A percentile compares a stretch with the other conserved stretches of the same genome.
These are phyloP conservation scores for Suillus paluster DNA, from an alignment of 768 basidiomycete species.

Conservation along the genomic window DNA sequence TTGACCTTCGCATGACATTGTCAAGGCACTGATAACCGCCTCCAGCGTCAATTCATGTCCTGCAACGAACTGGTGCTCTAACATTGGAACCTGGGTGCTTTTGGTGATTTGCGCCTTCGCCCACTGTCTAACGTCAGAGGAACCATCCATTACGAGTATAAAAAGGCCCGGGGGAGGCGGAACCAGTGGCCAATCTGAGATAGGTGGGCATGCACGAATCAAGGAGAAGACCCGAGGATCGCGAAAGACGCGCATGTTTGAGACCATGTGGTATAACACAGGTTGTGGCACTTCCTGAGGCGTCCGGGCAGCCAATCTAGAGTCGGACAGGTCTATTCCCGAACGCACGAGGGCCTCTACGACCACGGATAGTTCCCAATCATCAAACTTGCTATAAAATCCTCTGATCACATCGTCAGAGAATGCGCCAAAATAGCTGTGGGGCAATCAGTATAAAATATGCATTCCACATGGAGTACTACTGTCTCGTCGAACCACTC, in stretches of 20 bases:
- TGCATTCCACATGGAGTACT: conserved; percentile 7
- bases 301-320: conserved; percentile 3
- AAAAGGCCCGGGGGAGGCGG: conserved; percentile 65
- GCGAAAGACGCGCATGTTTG: conserved; percentile 61
- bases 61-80: conserved; percentile 48
- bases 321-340: conserved; percentile 24
- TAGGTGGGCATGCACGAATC: conserved; percentile 29
- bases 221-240: conserved; percentile 49
- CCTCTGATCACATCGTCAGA: conserved; percentile 46
- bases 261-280: conserved; percentile 63
- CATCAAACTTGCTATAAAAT: conserved; percentile 68
- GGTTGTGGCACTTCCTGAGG: conserved; percentile 44
- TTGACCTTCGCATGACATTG: conserved; percentile 20
- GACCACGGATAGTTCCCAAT: conserved; percentile 65
- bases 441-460: conserved; percentile 20
- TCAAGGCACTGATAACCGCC: conserved; percentile 41
- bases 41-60: conserved; percentile 53
- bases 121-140: conserved; percentile 59
- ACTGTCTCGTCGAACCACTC: conserved; percentile 41
- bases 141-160: conserved; percentile 57
- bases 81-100: conserved; percentile 48
- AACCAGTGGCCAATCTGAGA: conserved; percentile 57
- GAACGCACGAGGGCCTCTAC: conserved; percentile 48
- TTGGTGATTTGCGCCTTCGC: conserved; percentile 51
- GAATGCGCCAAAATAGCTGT: conserved; percentile 79